phyloP scores from a whole-genome alignment of 768 basidiomycete genomes.

The Tephrocybe sp. region DNA sequence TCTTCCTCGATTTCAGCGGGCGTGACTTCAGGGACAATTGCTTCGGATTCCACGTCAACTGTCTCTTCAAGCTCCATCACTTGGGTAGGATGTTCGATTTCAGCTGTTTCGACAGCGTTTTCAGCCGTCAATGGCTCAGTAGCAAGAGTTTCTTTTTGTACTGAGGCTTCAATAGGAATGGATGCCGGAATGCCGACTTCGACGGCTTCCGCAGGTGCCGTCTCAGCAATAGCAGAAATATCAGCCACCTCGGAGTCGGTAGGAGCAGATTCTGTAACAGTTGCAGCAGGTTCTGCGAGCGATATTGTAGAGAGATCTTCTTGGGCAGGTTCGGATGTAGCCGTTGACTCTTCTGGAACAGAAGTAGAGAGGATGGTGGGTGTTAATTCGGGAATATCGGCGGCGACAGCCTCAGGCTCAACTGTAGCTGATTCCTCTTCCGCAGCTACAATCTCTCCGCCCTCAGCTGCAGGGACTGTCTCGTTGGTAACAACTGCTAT shows the following conservation, averaged over 20 bases:
- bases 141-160: not conserved
- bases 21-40: too few relatives aligned
- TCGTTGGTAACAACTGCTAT: not conserved
- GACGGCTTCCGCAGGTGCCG: not conserved
- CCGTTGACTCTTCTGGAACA: not conserved
- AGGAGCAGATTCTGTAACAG: not conserved
- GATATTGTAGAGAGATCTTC: not conserved
- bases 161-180: not conserved
- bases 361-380: not conserved
- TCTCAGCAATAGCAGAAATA: not conserved
- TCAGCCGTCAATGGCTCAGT: too few relatives aligned
- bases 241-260: not conserved
- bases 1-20: too few relatives aligned
- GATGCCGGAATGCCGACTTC: constrained; percentile 5
- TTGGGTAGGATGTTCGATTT: too few relatives aligned
- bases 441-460: not conserved
- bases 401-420: not conserved
- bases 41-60: too few relatives aligned
- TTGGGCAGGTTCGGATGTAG: not conserved
- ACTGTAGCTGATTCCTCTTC: not conserved
- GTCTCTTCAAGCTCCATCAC: too few relatives aligned
- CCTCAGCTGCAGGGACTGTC: not conserved
- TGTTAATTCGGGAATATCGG: not conserved
- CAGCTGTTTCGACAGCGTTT: too few relatives aligned
- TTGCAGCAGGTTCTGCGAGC: not conserved